A percentile compares a stretch with the other conserved stretches of the same genome.
These are phyloP conservation scores for Penicillium aurantiogriseum DNA, from an alignment of 2,329 filamentous ascomycete species.

Conservation along the genomic window DNA sequence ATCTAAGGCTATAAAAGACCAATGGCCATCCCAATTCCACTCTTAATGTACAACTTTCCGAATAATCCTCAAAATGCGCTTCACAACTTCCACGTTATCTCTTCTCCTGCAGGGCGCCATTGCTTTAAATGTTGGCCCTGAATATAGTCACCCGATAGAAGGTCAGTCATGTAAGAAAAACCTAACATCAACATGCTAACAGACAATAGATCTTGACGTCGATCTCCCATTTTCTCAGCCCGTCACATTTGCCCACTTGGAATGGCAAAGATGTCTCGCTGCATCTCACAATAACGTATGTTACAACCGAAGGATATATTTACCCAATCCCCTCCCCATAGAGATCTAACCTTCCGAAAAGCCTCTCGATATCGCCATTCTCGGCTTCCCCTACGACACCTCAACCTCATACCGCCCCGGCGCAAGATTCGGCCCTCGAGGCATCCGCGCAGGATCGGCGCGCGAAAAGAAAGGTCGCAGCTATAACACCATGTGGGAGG, in stretches of 20 bases:
- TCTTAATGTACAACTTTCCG: not conserved
- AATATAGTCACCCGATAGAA: constrained; percentile 25
- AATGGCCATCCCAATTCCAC: not conserved
- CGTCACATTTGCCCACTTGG: constrained; percentile 30
- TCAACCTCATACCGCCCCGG: constrained; percentile 33
- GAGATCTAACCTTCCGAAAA: not conserved
- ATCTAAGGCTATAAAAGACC: not conserved
- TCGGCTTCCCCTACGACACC: constrained; percentile 38
- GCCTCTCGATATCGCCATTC: constrained; percentile 31
- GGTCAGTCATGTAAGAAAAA: constrained; percentile 1
- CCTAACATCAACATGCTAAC: not conserved
- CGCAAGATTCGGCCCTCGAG: constrained; percentile 34
- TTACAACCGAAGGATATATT: no score
- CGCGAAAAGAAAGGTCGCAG: constrained; percentile 31
- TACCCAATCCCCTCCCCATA: not conserved
- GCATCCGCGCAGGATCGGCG: constrained; percentile 30
- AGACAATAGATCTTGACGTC: constrained; percentile 25
- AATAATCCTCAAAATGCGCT: not conserved
- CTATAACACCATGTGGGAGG: constrained; percentile 29
- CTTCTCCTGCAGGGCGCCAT: not conserved
- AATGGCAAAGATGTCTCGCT: constrained; percentile 30
- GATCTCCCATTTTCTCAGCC: constrained; percentile 33
- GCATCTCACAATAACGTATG: constrained; percentile 15
- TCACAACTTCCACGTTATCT: not conserved
- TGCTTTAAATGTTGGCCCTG: constrained; percentile 23